Percentiles rank a stretch among this genome's conserved stretches.
phyloP scores from a whole-genome alignment of 2,329 filamentous ascomycete species.

The Trichophyton schoenleinii region DNA sequence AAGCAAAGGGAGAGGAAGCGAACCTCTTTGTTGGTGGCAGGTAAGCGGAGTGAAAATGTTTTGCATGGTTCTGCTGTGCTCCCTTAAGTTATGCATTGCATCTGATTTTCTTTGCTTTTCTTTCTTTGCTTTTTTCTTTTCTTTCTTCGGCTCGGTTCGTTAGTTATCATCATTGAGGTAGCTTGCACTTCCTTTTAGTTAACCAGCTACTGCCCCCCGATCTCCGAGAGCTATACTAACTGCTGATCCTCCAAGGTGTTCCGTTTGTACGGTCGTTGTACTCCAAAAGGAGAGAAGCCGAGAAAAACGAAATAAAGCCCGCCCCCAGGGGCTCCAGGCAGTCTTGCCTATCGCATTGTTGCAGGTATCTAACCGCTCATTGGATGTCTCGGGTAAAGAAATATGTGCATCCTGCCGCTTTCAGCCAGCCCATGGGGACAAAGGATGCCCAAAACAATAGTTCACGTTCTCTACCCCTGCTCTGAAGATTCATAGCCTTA shows the following conservation, averaged over 20 bases:
- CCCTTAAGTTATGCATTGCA: not conserved
- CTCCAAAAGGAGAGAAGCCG: constrained; percentile 7
- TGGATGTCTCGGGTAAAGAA: constrained; percentile 17
- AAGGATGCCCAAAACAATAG: constrained; percentile 24
- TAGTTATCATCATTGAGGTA: not conserved
- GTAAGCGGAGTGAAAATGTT: constrained; percentile 7
- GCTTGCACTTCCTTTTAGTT: too few relatives aligned
- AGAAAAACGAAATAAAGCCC: not conserved
- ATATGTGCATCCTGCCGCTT: constrained; percentile 21
- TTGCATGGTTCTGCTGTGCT: constrained; percentile 5
- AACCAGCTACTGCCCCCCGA: not conserved
- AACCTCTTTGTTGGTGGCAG: constrained; percentile 7
- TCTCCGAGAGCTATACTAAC: not conserved
- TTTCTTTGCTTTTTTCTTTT: not conserved
- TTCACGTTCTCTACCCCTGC: constrained; percentile 6
- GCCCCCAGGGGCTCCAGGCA: constrained; percentile 6
- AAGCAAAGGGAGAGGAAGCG: not conserved
- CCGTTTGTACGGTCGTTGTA: constrained; percentile 17
- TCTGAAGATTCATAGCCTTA: constrained; percentile 1
- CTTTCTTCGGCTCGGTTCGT: not conserved
- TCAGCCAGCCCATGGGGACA: constrained; percentile 18
- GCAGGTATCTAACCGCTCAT: constrained; percentile 17
- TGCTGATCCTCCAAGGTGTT: not conserved
- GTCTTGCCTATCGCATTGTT: constrained; percentile 22
- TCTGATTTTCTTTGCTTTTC: not conserved